Conservation (phyloP, 305 asterid genomes). For the Ajuga reptans region DNA sequence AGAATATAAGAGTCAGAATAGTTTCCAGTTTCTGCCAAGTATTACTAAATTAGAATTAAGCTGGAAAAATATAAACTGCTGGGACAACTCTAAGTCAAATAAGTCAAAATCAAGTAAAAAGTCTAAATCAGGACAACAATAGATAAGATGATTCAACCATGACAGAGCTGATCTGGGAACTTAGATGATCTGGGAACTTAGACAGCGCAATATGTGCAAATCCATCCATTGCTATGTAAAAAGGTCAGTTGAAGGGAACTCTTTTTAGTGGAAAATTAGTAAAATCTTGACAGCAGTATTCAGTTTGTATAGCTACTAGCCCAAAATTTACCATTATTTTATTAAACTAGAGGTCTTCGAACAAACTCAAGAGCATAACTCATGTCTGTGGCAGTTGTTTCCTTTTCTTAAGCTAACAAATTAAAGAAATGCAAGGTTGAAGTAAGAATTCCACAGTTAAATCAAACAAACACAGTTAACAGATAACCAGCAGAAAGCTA, state of each 20-base stretch:
- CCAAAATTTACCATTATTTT: slow-evolving; percentile 1
- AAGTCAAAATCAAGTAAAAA: slow-evolving; percentile 18
- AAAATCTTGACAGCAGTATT: slow-evolving; percentile 10
- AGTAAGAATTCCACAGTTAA: neutral
- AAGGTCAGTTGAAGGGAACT: neutral
- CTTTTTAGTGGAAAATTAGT: neutral
- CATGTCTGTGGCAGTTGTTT: neutral
- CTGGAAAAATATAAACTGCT: neutral
- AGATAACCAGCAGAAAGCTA: slow-evolving; percentile 15
- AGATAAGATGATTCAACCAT: slow-evolving; percentile 1
- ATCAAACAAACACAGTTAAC: slow-evolving; percentile 15
- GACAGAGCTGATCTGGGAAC: neutral
- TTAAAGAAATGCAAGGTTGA: neutral
- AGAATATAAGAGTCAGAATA: neutral
- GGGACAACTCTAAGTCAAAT: neutral
- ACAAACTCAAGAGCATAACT: slow-evolving; percentile 12
- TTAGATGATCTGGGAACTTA: slow-evolving; percentile 9
- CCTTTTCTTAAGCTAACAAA: neutral
- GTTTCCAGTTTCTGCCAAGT: neutral
- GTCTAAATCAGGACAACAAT: neutral
- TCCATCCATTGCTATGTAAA: slow-evolving; percentile 5
- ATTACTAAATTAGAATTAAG: slow-evolving; percentile 3
- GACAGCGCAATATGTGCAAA: neutral
- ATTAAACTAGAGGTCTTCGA: slow-evolving; percentile 10
- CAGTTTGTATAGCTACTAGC: neutral